Base-by-base conservation (phyloP, 2,329 filamentous ascomycete genomes). In the Hymenoscyphus scutula region DNA sequence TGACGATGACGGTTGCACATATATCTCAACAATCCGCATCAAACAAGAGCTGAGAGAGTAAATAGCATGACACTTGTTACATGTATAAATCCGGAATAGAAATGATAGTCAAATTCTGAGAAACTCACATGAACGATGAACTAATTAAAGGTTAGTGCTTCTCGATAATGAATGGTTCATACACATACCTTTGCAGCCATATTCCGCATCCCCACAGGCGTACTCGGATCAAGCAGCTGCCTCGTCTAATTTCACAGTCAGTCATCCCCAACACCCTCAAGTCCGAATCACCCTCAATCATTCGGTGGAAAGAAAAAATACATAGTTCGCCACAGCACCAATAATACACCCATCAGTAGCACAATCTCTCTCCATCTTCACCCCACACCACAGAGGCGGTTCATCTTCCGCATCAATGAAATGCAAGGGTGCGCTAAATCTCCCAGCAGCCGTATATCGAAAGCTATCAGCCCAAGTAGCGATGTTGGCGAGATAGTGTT, bases 361-460 rank as follows among this genome's bases (percentile, higher is more conserved):
- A 77, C 86, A 89, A 76, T 89, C 87, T 60, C 87, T 82, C 27
- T 78, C 76, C 62, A 81, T 81, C 68, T 84, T 79, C 66, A 89
- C 81, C 64, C 79, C 79, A 76, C 87, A 89, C 54, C 74, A 77
- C 17, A 70, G 70, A 0, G 86, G 86, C 61, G 87, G 87, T 68
- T 76, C 74, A 75, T 89, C 87, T 69, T 87, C 81, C 63, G 86
- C 86, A 73, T 89, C 87, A 75, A 89, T 89, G 76, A 85, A 89
- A 78, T 89, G 87, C 74, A 87, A 88, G 37, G 81, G 81, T 66
- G 80, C 83, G 8, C 82, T 85, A 74, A 85, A 89, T 41, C 79
- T 78, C 15, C 84, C 86, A 77, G 83, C 86, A 73, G 81, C 80
- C 7, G 84, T 87, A 76, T 89, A 89, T 27, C 86, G 81, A 73